phyloP scores from a whole-genome alignment of 331 rosid species.

The Malus hybrid region DNA sequence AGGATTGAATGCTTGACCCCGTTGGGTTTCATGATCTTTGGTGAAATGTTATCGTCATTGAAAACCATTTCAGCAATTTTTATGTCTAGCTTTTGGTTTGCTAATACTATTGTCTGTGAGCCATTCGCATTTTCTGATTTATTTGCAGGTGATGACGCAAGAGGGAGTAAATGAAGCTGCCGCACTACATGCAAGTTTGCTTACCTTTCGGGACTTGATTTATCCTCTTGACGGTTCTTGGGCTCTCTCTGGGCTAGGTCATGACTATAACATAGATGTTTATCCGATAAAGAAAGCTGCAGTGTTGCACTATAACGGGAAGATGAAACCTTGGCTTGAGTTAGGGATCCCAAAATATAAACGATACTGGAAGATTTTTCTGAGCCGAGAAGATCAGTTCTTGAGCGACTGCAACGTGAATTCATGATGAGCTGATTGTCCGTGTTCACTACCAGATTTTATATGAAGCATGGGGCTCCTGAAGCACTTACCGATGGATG shows the following conservation, averaged over 20 bases:
- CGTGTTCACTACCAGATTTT: slow-evolving; percentile 25
- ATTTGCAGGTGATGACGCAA: slow-evolving; percentile 33
- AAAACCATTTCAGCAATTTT: not conserved
- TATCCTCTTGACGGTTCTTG: slow-evolving; percentile 58
- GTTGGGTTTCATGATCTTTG: not conserved
- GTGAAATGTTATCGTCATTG: not conserved
- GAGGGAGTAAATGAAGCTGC: slow-evolving; percentile 30
- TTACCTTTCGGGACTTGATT: slow-evolving; percentile 56
- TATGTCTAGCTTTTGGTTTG: not conserved
- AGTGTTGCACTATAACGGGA: slow-evolving; percentile 84
- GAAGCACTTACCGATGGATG: slow-evolving; percentile 32
- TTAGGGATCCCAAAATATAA: slow-evolving; percentile 84
- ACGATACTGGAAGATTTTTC: slow-evolving; percentile 69
- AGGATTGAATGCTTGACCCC: slow-evolving; percentile 1
- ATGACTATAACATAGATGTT: slow-evolving; percentile 50
- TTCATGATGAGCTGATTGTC: slow-evolving; percentile 40
- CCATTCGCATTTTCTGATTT: slow-evolving; percentile 8
- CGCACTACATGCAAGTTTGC: slow-evolving; percentile 75
- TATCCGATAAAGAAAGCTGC: slow-evolving; percentile 40
- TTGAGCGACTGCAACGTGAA: slow-evolving; percentile 88
- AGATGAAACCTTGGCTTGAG: slow-evolving; percentile 99
- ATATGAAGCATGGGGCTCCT: slow-evolving; percentile 29
- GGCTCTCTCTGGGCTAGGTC: slow-evolving; percentile 79
- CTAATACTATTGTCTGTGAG: not conserved
- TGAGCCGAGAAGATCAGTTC: slow-evolving; percentile 73